Percentiles rank a stretch among this genome's conserved stretches.
These are phyloP conservation scores for Thalassiosira mediterranea DNA, from an alignment of 352 stramenopile genomes.

Conservation along the genomic window DNA sequence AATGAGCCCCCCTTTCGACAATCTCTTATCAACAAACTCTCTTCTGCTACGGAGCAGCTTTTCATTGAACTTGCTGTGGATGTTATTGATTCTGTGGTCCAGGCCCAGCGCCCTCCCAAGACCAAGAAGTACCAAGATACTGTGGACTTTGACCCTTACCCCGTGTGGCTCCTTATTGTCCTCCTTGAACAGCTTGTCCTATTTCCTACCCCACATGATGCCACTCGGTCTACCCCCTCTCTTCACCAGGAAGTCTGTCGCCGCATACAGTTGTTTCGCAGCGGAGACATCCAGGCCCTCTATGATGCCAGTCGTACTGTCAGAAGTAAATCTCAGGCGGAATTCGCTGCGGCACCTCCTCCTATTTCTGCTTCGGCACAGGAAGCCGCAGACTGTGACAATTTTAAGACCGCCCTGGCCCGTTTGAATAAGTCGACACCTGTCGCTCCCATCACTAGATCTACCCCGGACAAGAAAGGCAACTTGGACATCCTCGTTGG, in stretches of 20 bases:
- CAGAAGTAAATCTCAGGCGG: constrained; percentile 4
- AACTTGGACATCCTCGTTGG: background rate
- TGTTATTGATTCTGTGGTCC: background rate
- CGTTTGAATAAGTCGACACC: background rate
- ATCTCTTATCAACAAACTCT: background rate
- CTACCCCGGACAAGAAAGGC: background rate
- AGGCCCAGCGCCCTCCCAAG: background rate
- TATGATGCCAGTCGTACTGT: constrained; percentile 8
- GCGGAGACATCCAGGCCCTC: background rate
- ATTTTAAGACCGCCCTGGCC: constrained; percentile 9
- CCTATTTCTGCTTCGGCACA: background rate
- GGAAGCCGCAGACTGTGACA: constrained; percentile 7
- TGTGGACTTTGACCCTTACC: background rate
- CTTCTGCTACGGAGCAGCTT: background rate
- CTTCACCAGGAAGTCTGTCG: constrained; percentile 1
- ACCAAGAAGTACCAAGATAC: background rate
- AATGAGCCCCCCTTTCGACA: background rate
- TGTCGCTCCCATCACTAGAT: background rate
- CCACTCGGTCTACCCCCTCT: background rate
- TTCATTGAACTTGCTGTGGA: background rate
- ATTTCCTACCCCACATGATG: background rate
- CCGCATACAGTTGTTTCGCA: constrained; percentile 3
- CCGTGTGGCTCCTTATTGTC: background rate
- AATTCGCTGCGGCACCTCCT: background rate
- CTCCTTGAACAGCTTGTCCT: constrained; percentile 4